Evolutionary conservation across 2,329 filamentous ascomycete genomes (phyloP).

Genomic region (Onygenales sp.): DNA sequence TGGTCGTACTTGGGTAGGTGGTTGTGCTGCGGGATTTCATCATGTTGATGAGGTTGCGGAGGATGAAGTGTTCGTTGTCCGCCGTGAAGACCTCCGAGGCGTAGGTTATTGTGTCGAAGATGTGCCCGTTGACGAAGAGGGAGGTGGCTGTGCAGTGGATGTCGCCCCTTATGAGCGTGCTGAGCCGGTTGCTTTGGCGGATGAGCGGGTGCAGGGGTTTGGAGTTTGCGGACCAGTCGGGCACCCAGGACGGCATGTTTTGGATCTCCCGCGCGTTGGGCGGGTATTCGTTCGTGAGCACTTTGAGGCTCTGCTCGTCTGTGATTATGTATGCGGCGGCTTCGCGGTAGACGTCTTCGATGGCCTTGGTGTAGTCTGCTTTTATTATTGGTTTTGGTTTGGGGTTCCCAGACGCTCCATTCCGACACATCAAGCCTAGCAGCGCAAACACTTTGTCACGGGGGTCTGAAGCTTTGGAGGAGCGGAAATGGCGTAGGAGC

Average conservation of each 20-base stretch:
- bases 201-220: conserved; percentile 2
- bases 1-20: neutral
- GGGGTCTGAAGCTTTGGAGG: conserved; percentile 4
- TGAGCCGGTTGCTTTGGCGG: conserved; percentile 2
- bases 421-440: conserved; percentile 4
- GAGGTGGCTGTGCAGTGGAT: conserved; percentile 3
- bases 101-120: conserved; percentile 4
- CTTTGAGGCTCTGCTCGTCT: conserved; percentile 2
- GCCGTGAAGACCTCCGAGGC: conserved; percentile 1
- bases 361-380: neutral
- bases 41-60: conserved; percentile 3
- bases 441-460: conserved; percentile 11
- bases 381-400: neutral
- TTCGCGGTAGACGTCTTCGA: conserved; percentile 2
- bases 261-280: conserved; percentile 1
- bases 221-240: conserved; percentile 7
- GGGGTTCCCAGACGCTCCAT: neutral
- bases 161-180: conserved; percentile 2
- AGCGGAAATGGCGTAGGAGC: conserved; percentile 1
- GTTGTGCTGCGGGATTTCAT: neutral
- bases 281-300: conserved; percentile 4
- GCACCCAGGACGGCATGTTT: conserved; percentile 8
- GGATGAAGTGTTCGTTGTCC: conserved; percentile 3
- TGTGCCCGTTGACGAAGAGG: conserved; percentile 3
- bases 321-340: conserved; percentile 2